Evolutionary conservation across 1,284 basidiomycete genomes (phyloP), one percentile per base, ranked within the genome.

Genomic region (Blastosporella zonata): DNA sequence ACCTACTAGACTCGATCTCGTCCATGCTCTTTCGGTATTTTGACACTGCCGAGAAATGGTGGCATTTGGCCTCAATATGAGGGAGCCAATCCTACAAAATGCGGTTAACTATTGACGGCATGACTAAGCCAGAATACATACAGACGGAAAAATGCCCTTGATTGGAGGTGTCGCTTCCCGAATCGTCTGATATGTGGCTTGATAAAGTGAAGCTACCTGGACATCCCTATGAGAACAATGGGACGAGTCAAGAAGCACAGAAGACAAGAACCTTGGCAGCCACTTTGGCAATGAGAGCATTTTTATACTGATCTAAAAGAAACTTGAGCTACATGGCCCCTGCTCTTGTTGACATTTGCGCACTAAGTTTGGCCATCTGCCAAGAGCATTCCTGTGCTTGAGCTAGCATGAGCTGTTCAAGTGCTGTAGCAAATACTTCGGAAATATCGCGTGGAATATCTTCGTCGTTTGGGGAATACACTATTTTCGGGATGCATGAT

Each of bases 321-420:
- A 20, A 21, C 18, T 38, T 55, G 31, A 47, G 36, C 28, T 25
- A 29, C 17, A 34, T 38, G n/a, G n/a, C 31, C 37, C 43, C 37
- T 21, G 17, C 29, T 15, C n/a, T 7, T n/a, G 6, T 27, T 39
- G 37, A 36, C 38, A 58, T 68, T 15, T 28, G 36, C 53, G 62
- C 62, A 91, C 93, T 89, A 54, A 92, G 70, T 55, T 90, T 87
- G 5, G 93, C 95, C 58, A 89, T 83, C 64, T 97, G 94, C 95
- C 96, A 98, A 46, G 87, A 91, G 62, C 93, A 97, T 71, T 99
- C 96, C 62, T 98, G 95, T 0, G 94, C 95, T 69, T 98, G 93
- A 0, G 93, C 93, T 1, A 97, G 77, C 81, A 93, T 90, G 47
- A 97, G 77, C 55, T 73, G 79, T 58, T 90, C 80, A 18, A 98